These are phyloP conservation scores for Amyloporia xantha DNA, from an alignment of 768 basidiomycete genomes.

Conservation along the genomic window DNA sequence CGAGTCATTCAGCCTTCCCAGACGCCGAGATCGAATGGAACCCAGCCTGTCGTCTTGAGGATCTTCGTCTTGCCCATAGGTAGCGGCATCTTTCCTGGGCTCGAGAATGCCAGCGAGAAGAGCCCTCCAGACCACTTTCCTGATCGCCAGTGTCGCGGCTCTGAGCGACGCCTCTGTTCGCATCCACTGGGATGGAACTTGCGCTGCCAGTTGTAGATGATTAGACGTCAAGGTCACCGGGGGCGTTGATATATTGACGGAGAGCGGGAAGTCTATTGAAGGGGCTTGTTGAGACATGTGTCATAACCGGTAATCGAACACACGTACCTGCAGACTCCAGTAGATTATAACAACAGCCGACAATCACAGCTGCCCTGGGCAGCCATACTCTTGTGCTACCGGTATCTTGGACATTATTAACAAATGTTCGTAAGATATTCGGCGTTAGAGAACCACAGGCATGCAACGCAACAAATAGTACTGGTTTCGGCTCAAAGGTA, in stretches of 20 bases:
- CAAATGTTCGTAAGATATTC: conserved; percentile 51
- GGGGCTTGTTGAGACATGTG: background rate
- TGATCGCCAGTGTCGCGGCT: conserved; percentile 43
- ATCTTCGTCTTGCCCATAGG: background rate
- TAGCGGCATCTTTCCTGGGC: background rate
- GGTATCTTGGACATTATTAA: conserved; percentile 5
- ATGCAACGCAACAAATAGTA: conserved; percentile 64
- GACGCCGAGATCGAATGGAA: conserved; percentile 18
- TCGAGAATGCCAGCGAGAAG: conserved; percentile 37
- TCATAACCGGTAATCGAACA: background rate
- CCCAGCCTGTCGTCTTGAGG: background rate
- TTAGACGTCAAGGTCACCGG: conserved; percentile 34
- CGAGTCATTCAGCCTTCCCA: conserved; percentile 46
- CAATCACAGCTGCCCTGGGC: conserved; percentile 48
- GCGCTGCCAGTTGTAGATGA: conserved; percentile 66
- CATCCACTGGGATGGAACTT: conserved; percentile 61
- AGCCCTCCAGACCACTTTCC: conserved; percentile 70
- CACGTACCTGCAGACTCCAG: conserved; percentile 44
- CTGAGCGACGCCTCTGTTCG: conserved; percentile 26
- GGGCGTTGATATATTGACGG: conserved; percentile 17
- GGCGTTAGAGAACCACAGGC: conserved; percentile 72
- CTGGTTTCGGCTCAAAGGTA: conserved; percentile 27
- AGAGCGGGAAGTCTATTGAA: conserved; percentile 50
- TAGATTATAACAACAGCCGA: conserved; percentile 79
- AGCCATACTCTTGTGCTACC: conserved; percentile 35